Conservation (phyloP, 371 early-diverging fungal genomes). For the Mucor indicus region DNA sequence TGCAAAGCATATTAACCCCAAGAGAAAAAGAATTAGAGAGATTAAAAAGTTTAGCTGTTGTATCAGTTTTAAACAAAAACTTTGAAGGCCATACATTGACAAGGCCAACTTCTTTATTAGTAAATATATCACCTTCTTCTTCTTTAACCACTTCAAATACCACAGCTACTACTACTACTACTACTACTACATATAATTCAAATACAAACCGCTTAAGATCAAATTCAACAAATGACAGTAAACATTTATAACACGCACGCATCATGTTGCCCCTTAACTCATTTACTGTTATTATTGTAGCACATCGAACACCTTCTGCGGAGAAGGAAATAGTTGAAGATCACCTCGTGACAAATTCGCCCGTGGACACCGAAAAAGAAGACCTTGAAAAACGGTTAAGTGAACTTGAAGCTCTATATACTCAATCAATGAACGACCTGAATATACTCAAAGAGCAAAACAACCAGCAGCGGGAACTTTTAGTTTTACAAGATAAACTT, state of each 20-base stretch:
- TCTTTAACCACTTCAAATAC: conserved; percentile 2
- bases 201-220: too few species aligned
- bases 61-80: conserved; percentile 35
- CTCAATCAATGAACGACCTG: conserved; percentile 11
- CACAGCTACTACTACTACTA: background rate
- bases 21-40: conserved; percentile 41
- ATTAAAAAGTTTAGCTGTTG: conserved; percentile 41
- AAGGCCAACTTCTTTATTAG: too few species aligned
- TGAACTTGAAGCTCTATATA: conserved; percentile 14
- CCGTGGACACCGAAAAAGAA: conserved; percentile 14
- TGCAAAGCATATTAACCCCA: background rate
- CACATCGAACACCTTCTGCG: background rate
- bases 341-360: conserved; percentile 11
- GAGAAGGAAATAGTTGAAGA: background rate
- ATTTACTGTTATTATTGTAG: too few species aligned
- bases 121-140: conserved; percentile 9
- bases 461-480: conserved; percentile 14
- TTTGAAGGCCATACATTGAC: conserved; percentile 18
- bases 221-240: too few species aligned
- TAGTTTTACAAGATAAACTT: conserved; percentile 30
- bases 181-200: too few species aligned
- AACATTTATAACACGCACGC: too few species aligned
- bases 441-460: conserved; percentile 16
- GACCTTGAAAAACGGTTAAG: conserved; percentile 3
- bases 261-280: too few species aligned